Conservation (phyloP, 257 asterid species). For the Ocimum tenuiflorum region DNA sequence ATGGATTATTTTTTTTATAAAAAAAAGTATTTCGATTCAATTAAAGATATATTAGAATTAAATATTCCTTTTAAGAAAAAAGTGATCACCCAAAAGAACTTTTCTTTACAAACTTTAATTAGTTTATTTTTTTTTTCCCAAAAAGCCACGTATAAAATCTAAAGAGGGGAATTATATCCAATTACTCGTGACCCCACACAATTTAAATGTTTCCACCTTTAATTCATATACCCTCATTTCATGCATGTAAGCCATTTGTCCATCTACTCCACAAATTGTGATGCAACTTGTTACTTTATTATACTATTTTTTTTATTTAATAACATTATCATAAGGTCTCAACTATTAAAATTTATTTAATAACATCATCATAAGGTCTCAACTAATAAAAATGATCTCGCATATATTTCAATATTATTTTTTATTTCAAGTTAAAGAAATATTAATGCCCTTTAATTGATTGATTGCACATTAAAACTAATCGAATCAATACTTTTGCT, state of each 20-base stretch:
- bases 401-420: background rate
- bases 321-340: background rate
- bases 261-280: background rate
- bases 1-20: no score
- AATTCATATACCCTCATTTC: background rate
- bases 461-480: background rate
- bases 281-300: no score
- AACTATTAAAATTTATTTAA: no score
- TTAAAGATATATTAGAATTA: no score
- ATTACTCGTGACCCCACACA: constrained; percentile 23
- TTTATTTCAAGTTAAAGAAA: background rate
- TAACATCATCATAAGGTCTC: background rate
- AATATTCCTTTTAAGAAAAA: no score
- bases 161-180: background rate
- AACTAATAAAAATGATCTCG: no score
- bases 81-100: no score
- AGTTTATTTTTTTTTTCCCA: no score
- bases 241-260: constrained; percentile 23
- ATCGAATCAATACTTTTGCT: no score
- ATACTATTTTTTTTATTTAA: background rate
- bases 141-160: background rate
- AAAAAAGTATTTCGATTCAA: no score
- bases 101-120: no score
- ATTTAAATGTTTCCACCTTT: background rate
- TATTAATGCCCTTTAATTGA: background rate